Conservation (phyloP, 1,139 yeast genomes). For the Suhomyces panamericanus region DNA sequence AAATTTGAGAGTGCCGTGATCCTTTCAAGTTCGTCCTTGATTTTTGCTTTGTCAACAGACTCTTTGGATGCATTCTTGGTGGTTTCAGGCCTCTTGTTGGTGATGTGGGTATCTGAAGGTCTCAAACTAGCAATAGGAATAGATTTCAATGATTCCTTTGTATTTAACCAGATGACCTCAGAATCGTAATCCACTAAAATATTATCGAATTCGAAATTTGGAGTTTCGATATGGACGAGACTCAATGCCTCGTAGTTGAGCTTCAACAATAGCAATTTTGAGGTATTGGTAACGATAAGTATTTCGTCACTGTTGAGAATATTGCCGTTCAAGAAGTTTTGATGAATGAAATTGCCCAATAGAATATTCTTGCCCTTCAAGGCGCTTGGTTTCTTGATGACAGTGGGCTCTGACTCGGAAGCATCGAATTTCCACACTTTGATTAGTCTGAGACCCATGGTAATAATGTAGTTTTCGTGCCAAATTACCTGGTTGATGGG, state of each 20-base stretch:
- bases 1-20: background rate
- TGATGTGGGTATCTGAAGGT: background rate
- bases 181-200: constrained; percentile 25
- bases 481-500: constrained; percentile 55
- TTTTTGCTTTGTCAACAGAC: background rate
- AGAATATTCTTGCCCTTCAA: constrained; percentile 61
- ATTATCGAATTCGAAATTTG: constrained; percentile 19
- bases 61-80: constrained; percentile 2
- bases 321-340: constrained; percentile 45
- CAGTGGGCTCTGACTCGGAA: constrained; percentile 1
- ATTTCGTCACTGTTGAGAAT: constrained; percentile 40
- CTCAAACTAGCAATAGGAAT: constrained; percentile 8
- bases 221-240: constrained; percentile 21
- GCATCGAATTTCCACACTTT: constrained; percentile 54
- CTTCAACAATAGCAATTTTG: constrained; percentile 39
- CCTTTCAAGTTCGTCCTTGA: background rate
- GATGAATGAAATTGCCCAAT: constrained; percentile 48
- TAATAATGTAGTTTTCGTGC: constrained; percentile 51
- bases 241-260: constrained; percentile 26
- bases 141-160: background rate
- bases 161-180: constrained; percentile 16
- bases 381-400: constrained; percentile 24
- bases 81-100: background rate
- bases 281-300: constrained; percentile 43
- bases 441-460: constrained; percentile 59